Conservation (phyloP, 768 basidiomycete genomes). For the Boletus rubroflammeus region DNA sequence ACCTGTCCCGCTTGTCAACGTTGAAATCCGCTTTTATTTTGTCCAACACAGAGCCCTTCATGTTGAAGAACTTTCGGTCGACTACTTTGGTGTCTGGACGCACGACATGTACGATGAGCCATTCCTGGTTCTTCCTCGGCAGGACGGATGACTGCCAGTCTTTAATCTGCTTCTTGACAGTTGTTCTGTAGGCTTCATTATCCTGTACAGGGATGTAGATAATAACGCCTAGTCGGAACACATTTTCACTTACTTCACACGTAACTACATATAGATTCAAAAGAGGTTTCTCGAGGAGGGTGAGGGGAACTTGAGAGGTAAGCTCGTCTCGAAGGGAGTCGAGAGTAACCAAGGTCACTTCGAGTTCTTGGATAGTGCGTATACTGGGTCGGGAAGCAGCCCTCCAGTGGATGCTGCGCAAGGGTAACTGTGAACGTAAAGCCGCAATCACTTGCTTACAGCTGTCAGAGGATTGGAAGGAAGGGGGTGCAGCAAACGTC, state of each 20-base stretch:
- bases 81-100: conserved; percentile 61
- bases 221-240: conserved; percentile 3
- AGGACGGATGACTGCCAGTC: conserved; percentile 79
- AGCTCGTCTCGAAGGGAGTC: conserved; percentile 70
- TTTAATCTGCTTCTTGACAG: conserved; percentile 81
- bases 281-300: conserved; percentile 81
- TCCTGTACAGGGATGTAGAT: conserved; percentile 38
- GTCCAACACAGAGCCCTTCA: conserved; percentile 82
- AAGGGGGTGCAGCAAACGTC: conserved; percentile 62
- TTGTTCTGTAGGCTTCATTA: conserved; percentile 69
- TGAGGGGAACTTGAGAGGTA: conserved; percentile 69
- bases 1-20: conserved; percentile 79
- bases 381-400: conserved; percentile 63
- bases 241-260: conserved; percentile 69
- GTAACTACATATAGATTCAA: conserved; percentile 82
- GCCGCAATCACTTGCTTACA: conserved; percentile 69
- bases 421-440: conserved; percentile 69
- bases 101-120: conserved; percentile 86
- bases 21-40: conserved; percentile 94
- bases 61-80: conserved; percentile 72
- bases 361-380: conserved; percentile 87
- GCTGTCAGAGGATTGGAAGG: conserved; percentile 64
- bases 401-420: conserved; percentile 94
- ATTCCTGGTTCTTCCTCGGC: conserved; percentile 82
- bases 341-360: conserved; percentile 66